These are phyloP conservation scores for Chenopodium album DNA, from an alignment of 148 eudicot species.

Conservation along the genomic window DNA sequence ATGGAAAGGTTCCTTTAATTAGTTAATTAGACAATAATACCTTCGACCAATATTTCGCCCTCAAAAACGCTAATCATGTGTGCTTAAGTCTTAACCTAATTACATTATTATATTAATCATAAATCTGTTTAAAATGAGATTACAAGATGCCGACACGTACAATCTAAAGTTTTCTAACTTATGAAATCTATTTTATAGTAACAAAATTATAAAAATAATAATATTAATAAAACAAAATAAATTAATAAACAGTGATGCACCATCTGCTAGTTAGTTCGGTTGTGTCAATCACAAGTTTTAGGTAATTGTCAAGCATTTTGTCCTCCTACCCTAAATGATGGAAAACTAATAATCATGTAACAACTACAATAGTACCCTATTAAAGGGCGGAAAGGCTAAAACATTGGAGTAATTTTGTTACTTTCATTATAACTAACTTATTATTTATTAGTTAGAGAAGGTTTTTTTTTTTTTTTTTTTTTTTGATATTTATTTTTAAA, in stretches of 20 bases:
- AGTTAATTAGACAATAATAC: background rate
- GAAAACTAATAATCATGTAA: background rate
- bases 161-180: background rate
- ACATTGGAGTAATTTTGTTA: background rate
- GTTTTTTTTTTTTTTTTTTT: too few relatives aligned
- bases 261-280: background rate
- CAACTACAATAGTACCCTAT: background rate
- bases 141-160: background rate
- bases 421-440: constrained; percentile 13
- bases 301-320: background rate
- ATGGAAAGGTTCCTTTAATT: background rate
- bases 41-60: background rate
- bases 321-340: background rate
- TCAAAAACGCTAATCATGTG: background rate
- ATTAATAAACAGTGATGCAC: background rate
- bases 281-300: background rate
- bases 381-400: background rate
- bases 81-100: background rate
- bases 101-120: background rate
- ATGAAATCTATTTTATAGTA: background rate
- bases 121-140: background rate
- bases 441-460: background rate
- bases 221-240: too few relatives aligned
- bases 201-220: too few relatives aligned
- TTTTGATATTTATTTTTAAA: too few relatives aligned